These are phyloP conservation scores for Exophiala aquamarina DNA, from an alignment of 2,329 filamentous ascomycete species.

Conservation along the genomic window DNA sequence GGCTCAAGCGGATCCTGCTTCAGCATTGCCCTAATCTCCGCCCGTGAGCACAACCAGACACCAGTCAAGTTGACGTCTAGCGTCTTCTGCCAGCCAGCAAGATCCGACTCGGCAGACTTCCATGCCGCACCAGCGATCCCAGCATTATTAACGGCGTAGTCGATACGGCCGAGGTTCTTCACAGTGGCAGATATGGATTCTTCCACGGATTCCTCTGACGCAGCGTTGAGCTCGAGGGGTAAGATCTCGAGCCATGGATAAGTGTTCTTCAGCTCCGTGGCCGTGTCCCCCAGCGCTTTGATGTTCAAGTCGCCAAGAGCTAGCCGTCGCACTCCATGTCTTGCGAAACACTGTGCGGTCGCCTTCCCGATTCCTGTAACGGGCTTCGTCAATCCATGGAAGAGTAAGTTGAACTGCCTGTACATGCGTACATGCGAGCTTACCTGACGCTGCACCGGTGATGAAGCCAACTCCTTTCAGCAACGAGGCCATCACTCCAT, in stretches of 20 bases:
- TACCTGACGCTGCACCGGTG: conserved; percentile 15
- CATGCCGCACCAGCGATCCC: conserved; percentile 48
- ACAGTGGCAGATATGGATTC: conserved; percentile 37
- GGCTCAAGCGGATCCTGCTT: conserved; percentile 18
- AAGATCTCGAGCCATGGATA: conserved; percentile 35
- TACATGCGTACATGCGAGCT: no score
- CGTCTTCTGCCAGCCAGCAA: conserved; percentile 52
- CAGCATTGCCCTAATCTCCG: conserved; percentile 49
- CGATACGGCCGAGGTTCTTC: conserved; percentile 52
- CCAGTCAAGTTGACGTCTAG: conserved; percentile 57
- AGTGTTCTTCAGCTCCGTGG: conserved; percentile 8
- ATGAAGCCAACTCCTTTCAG: conserved; percentile 17
- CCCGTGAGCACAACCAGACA: conserved; percentile 58
- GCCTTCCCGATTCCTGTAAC: conserved; percentile 14
- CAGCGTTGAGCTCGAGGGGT: conserved; percentile 45
- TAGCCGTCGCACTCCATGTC: conserved; percentile 5
- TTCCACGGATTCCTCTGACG: conserved; percentile 36
- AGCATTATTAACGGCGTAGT: conserved; percentile 58
- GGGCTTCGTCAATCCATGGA: background rate
- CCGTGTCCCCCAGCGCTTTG: conserved; percentile 5
- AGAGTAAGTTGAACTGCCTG: no score
- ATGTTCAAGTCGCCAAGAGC: conserved; percentile 14
- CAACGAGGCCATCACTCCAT: conserved; percentile 8
- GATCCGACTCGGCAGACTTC: conserved; percentile 47
- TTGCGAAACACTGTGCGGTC: conserved; percentile 13